Percentiles rank a stretch among this genome's conserved stretches.
Conservation (phyloP, 2,329 filamentous ascomycete species). For the Nothophoma quercina region DNA sequence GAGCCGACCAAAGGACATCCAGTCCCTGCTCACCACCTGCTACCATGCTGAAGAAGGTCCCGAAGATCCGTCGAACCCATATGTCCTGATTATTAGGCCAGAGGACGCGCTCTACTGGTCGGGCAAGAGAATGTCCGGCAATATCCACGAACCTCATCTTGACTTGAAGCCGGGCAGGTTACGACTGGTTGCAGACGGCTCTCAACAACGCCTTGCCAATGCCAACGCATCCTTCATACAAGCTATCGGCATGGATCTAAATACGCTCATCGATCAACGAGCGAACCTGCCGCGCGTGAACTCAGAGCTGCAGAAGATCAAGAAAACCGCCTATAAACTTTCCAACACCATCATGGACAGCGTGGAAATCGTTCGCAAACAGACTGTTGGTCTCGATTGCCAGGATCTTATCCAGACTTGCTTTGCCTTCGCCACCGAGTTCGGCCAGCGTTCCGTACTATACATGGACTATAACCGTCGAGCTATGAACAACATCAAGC, state of each 20-base stretch:
- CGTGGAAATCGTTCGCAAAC: constrained; percentile 88
- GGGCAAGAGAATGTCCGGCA: constrained; percentile 74
- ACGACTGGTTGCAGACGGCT: constrained; percentile 87
- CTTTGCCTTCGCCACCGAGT: constrained; percentile 98
- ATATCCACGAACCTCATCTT: constrained; percentile 77
- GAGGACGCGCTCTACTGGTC: constrained; percentile 83
- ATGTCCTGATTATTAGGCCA: constrained; percentile 83
- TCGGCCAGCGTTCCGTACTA: constrained; percentile 90
- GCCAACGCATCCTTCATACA: constrained; percentile 82
- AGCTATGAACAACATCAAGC: constrained; percentile 95
- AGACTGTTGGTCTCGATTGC: constrained; percentile 84
- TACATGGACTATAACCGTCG: constrained; percentile 96
- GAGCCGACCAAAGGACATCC: constrained; percentile 80
- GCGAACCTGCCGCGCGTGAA: constrained; percentile 95
- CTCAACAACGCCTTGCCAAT: constrained; percentile 76
- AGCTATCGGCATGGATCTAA: constrained; percentile 82
- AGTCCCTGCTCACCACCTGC: constrained; percentile 82
- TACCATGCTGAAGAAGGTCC: constrained; percentile 72
- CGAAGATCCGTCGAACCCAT: constrained; percentile 81
- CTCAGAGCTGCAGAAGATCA: constrained; percentile 87
- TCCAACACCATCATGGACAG: constrained; percentile 99
- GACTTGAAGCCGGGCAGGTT: constrained; percentile 88
- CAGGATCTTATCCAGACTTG: constrained; percentile 97
- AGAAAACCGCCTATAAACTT: constrained; percentile 93
- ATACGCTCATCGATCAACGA: constrained; percentile 88